These are phyloP conservation scores for Chlorophyllum brunneum DNA, from an alignment of 768 basidiomycete species.

Conservation along the genomic window DNA sequence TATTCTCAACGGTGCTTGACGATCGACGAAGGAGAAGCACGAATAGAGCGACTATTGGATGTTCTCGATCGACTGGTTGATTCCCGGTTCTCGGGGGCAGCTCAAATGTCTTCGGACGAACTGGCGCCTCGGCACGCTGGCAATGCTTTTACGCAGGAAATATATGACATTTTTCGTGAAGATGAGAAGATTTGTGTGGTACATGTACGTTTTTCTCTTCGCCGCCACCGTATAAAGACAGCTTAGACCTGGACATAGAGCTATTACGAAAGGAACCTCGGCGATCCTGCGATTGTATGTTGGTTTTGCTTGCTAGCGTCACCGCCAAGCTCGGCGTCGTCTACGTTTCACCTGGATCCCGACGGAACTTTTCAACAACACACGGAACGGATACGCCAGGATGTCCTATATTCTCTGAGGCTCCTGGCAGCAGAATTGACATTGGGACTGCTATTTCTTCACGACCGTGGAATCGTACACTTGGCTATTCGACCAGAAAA, in stretches of 20 bases:
- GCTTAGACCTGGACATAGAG: neutral
- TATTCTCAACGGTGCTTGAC: neutral
- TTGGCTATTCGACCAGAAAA: constrained; percentile 69
- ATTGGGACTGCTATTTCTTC: constrained; percentile 37
- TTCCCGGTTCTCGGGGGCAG: neutral
- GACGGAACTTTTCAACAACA: neutral
- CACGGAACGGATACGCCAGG: neutral
- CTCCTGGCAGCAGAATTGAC: constrained; percentile 29
- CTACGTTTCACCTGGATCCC: constrained; percentile 3
- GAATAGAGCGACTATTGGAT: neutral
- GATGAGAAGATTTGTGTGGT: neutral
- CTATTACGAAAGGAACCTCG: neutral
- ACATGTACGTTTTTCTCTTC: neutral
- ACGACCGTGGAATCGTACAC: constrained; percentile 61
- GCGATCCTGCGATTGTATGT: neutral
- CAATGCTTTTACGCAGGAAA: neutral
- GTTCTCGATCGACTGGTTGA: neutral
- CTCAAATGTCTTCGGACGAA: neutral
- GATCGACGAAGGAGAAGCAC: neutral
- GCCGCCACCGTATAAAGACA: neutral
- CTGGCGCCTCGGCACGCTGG: neutral
- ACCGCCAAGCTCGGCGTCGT: neutral
- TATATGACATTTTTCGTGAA: constrained; percentile 1
- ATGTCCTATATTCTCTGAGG: constrained; percentile 18
- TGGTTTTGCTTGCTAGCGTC: neutral